Evolutionary conservation across 2,329 filamentous ascomycete genomes (phyloP).

Genomic region (Fusarium annulatum): DNA sequence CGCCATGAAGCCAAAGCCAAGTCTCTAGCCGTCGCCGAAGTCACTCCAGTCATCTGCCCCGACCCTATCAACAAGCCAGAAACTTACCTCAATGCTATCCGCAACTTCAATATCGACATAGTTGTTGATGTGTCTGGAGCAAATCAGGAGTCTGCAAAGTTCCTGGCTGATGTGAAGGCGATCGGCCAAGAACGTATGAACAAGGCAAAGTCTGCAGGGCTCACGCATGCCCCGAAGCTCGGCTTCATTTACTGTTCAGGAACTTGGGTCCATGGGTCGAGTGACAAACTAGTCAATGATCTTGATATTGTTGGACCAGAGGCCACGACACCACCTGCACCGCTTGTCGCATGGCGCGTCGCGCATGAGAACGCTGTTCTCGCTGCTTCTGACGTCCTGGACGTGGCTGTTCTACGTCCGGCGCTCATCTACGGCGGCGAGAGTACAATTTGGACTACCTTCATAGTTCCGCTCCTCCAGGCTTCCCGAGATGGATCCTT

Average conservation of each 20-base stretch:
- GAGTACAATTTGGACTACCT: background rate
- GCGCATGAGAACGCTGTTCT: background rate
- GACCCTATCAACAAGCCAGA: background rate
- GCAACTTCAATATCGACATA: background rate
- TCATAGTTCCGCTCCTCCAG: background rate
- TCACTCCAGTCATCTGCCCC: background rate
- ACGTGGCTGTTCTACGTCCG: background rate
- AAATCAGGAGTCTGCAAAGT: background rate
- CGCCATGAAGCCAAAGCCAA: background rate
- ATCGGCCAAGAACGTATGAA: background rate
- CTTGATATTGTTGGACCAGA: rapidly evolving
- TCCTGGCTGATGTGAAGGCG: background rate
- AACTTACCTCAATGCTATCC: rapidly evolving
- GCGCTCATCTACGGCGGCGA: background rate
- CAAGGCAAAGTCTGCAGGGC: background rate
- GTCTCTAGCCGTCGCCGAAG: background rate
- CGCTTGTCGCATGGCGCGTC: background rate
- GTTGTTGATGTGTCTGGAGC: background rate
- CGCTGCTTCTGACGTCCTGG: rapidly evolving
- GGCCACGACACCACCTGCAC: rapidly evolving
- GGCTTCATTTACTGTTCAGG: background rate
- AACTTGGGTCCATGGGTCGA: background rate
- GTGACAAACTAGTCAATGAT: background rate
- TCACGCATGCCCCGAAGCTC: rapidly evolving
- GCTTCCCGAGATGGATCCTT: rapidly evolving